These are phyloP conservation scores for Trichoderma breve DNA, from an alignment of 2,329 filamentous ascomycete genomes.

Conservation along the genomic window DNA sequence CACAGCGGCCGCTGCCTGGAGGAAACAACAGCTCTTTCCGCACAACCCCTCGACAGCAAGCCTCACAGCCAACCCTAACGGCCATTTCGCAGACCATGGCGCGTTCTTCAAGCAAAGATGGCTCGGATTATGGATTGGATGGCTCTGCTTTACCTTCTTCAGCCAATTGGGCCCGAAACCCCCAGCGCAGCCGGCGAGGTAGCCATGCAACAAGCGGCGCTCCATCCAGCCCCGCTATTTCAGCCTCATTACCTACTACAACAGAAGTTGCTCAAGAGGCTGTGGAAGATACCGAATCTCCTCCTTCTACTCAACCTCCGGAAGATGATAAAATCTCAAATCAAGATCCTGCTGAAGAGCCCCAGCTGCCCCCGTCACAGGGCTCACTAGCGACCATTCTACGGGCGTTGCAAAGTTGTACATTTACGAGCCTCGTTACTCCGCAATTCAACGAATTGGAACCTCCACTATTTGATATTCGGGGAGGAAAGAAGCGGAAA, in stretches of 20 bases:
- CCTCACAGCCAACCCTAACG: constrained; percentile 38
- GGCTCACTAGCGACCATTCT: constrained; percentile 37
- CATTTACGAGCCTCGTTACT: constrained; percentile 29
- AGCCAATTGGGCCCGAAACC: constrained; percentile 83
- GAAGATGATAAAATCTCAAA: constrained; percentile 8
- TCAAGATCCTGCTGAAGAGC: background rate
- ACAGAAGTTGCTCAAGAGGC: constrained; percentile 50
- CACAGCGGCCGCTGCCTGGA: constrained; percentile 63
- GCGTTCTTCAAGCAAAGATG: constrained; percentile 75
- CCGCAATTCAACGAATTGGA: constrained; percentile 28
- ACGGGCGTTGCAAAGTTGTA: constrained; percentile 38
- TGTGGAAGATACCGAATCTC: constrained; percentile 32
- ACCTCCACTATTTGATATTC: constrained; percentile 78
- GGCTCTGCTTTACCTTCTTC: constrained; percentile 88
- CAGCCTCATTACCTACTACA: constrained; percentile 54
- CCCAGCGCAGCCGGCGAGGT: constrained; percentile 65
- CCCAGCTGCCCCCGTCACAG: constrained; percentile 20
- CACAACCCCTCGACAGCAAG: constrained; percentile 53
- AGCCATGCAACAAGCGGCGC: constrained; percentile 81
- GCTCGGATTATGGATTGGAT: constrained; percentile 68
- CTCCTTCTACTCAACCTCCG: constrained; percentile 2
- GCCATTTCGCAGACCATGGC: constrained; percentile 63
- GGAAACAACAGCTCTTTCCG: constrained; percentile 52
- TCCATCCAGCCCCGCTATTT: constrained; percentile 78
- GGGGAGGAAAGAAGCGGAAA: constrained; percentile 78